phyloP scores from a whole-genome alignment of 495 filamentous ascomycete species.

The Astrothelium macrocarpum region DNA sequence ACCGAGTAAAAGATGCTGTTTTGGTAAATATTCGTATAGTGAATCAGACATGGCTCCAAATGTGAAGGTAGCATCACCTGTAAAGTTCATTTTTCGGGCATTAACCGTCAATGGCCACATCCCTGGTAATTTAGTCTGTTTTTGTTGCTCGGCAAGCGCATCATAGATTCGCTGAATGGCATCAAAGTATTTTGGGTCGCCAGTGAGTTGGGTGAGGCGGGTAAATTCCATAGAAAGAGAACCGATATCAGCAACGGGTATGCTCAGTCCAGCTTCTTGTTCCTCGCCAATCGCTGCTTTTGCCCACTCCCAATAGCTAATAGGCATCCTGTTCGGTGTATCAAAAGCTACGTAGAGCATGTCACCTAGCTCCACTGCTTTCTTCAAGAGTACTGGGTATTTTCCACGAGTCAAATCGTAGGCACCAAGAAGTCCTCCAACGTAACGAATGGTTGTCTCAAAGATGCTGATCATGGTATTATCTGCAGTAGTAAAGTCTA shows the following conservation, averaged over 20 bases:
- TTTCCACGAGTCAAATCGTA: slow-evolving; percentile 40
- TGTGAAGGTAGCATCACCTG: slow-evolving; percentile 21
- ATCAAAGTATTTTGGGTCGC: slow-evolving; percentile 32
- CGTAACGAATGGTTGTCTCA: slow-evolving; percentile 41
- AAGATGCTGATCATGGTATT: slow-evolving; percentile 38
- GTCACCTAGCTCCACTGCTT: slow-evolving; percentile 32
- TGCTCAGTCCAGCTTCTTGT: slow-evolving; percentile 22
- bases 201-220: slow-evolving; percentile 30
- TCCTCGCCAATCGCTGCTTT: neutral
- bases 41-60: slow-evolving; percentile 34
- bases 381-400: slow-evolving; percentile 30
- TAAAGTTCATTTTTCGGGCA: slow-evolving; percentile 17
- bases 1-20: slow-evolving; percentile 25
- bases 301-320: slow-evolving; percentile 21
- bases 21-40: slow-evolving; percentile 34
- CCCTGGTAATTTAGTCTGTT: slow-evolving; percentile 29
- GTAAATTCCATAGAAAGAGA: slow-evolving; percentile 36
- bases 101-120: slow-evolving; percentile 31
- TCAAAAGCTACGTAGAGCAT: slow-evolving; percentile 36
- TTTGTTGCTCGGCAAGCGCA: slow-evolving; percentile 26
- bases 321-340: slow-evolving; percentile 31
- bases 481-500: slow-evolving; percentile 29
- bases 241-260: slow-evolving; percentile 28
- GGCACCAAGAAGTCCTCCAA: slow-evolving; percentile 43
- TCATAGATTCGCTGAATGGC: slow-evolving; percentile 29